phyloP scores from a whole-genome alignment of 495 filamentous ascomycete species.

The Aspergillus cavernicola region DNA sequence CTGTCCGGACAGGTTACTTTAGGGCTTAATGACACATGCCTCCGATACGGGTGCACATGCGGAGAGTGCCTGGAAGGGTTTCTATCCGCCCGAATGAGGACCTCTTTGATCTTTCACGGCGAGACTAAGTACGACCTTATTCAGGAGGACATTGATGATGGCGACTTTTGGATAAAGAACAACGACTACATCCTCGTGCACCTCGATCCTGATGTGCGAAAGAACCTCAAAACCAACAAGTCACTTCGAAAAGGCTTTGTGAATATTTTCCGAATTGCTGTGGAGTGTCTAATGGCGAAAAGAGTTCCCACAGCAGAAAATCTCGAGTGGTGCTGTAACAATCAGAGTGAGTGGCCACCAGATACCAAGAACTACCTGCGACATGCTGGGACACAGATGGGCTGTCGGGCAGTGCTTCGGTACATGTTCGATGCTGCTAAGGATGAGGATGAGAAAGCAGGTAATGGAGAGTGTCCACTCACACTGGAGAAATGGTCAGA shows the following conservation, averaged over 20 bases:
- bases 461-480: conserved; percentile 22
- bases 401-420: conserved; percentile 22
- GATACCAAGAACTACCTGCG: conserved; percentile 21
- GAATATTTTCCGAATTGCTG: conserved; percentile 23
- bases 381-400: conserved; percentile 20
- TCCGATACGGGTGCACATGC: conserved; percentile 29
- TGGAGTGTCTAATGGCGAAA: conserved; percentile 19
- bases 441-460: conserved; percentile 26
- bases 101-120: no score
- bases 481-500: conserved; percentile 18
- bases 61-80: conserved; percentile 29
- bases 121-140: no score
- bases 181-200: no score
- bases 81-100: no score
- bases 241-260: conserved; percentile 26
- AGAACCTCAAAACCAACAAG: conserved; percentile 28
- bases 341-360: conserved; percentile 25
- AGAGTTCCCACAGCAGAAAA: conserved; percentile 21
- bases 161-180: no score
- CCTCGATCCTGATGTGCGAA: no score
- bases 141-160: no score
- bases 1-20: conserved; percentile 15
- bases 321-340: conserved; percentile 16
- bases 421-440: conserved; percentile 24
- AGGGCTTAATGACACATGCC: conserved; percentile 13